Conservation (phyloP, 192 early-diverging fungal species). For the Paraglomus brasilianum region DNA sequence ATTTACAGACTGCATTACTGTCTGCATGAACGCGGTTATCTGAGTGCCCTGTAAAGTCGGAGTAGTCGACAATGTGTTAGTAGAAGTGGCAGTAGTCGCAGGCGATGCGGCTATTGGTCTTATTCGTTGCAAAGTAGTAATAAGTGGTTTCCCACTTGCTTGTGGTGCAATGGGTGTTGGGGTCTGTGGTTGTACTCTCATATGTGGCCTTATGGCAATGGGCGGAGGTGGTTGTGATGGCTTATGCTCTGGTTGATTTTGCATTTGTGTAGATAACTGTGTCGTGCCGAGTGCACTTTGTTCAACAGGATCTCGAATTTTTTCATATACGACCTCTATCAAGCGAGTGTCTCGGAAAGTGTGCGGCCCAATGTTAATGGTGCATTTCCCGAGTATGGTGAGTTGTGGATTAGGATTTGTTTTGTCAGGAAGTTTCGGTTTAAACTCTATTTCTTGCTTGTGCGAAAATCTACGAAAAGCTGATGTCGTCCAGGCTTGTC, state of each 20-base stretch:
- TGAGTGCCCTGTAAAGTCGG: conserved; percentile 1
- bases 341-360: conserved; percentile 24
- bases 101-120: neutral
- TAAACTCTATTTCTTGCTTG: conserved; percentile 24
- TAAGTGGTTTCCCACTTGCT: neutral
- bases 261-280: neutral
- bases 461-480: conserved; percentile 38
- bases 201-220: neutral
- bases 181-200: neutral
- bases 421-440: conserved; percentile 25
- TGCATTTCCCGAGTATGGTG: conserved; percentile 16
- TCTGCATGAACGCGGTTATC: conserved; percentile 26
- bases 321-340: conserved; percentile 22
- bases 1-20: conserved; percentile 26
- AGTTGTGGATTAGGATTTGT: conserved; percentile 8
- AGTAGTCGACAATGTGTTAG: neutral
- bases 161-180: neutral
- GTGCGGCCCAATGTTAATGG: conserved; percentile 24
- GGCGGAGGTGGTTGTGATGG: neutral
- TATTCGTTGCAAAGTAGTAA: neutral
- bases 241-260: neutral
- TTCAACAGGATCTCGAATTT: neutral
- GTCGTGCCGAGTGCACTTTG: neutral
- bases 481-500: conserved; percentile 37
- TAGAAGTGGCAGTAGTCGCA: neutral